Percentiles rank a stretch among this genome's conserved stretches.
phyloP scores from a whole-genome alignment of 306 rosid species.

The Acacia acuminata region DNA sequence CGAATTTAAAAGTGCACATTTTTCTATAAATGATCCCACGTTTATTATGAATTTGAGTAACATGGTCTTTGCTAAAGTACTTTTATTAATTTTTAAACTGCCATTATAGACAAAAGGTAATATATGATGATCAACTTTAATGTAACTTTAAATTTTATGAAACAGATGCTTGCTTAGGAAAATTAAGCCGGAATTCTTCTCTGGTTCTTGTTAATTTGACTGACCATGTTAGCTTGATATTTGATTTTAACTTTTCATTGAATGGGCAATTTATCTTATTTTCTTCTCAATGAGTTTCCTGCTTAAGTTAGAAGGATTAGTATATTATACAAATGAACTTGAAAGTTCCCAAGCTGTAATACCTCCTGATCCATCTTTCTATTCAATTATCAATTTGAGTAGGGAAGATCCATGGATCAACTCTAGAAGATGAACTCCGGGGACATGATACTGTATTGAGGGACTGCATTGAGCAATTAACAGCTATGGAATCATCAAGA shows the following conservation, averaged over 20 bases:
- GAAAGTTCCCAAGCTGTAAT: not conserved
- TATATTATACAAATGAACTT: not conserved
- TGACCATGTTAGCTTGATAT: slow-evolving; percentile 16
- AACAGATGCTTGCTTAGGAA: not conserved
- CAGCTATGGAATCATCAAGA: slow-evolving; percentile 61
- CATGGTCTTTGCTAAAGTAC: not conserved
- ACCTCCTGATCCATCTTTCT: slow-evolving; percentile 18
- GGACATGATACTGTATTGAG: slow-evolving; percentile 58
- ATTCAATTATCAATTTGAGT: slow-evolving; percentile 11
- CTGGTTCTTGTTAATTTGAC: not conserved
- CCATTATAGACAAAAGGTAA: not conserved
- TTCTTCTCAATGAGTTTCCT: not conserved
- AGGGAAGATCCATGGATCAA: slow-evolving; percentile 58
- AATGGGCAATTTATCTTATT: not conserved
- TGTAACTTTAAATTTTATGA: not conserved
- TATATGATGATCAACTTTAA: not conserved
- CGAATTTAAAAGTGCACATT: not conserved
- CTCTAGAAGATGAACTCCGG: slow-evolving; percentile 58
- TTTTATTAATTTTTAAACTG: not conserved
- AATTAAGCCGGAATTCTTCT: not conserved
- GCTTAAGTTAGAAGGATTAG: not conserved
- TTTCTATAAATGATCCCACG: not conserved
- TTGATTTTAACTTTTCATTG: not conserved
- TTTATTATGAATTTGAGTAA: not conserved
- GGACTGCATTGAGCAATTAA: slow-evolving; percentile 62